phyloP scores from a whole-genome alignment of 2,329 filamentous ascomycete genomes.

The Trichoderma sp. region DNA sequence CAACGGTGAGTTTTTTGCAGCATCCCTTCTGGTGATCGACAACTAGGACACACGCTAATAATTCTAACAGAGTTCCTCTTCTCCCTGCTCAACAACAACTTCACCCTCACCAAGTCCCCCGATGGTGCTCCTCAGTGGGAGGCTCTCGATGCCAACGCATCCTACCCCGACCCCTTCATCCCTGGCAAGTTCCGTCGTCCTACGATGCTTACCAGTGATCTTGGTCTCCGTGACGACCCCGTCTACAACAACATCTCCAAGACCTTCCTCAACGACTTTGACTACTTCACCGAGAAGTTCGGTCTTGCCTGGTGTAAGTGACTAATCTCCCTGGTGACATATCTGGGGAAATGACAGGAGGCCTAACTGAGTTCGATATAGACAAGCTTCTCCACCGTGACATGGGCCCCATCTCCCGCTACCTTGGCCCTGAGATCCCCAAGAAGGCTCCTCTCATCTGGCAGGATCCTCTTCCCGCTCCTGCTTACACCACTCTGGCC shows the following conservation, averaged over 20 bases:
- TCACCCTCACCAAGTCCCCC: constrained; percentile 71
- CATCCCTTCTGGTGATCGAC: neutral
- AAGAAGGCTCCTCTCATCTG: constrained; percentile 60
- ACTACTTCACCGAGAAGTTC: constrained; percentile 67
- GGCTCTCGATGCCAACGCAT: constrained; percentile 61
- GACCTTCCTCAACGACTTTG: constrained; percentile 64
- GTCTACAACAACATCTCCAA: constrained; percentile 72
- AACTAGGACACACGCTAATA: neutral
- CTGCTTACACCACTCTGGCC: constrained; percentile 56
- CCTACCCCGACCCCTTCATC: constrained; percentile 72
- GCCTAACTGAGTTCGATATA: neutral
- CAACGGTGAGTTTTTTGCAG: constrained; percentile 15
- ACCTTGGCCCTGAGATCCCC: constrained; percentile 71
- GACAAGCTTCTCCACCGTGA: constrained; percentile 75
- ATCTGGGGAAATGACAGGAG: neutral
- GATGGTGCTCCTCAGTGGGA: constrained; percentile 74
- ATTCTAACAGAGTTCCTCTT: constrained; percentile 69
- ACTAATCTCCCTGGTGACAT: neutral
- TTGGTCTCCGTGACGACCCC: constrained; percentile 68
- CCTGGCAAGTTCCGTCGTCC: constrained; percentile 67
- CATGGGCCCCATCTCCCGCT: constrained; percentile 67
- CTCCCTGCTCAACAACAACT: constrained; percentile 74
- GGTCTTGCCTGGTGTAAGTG: constrained; percentile 65
- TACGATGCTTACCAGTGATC: constrained; percentile 71
- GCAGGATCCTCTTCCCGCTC: constrained; percentile 68